Evolutionary conservation across 768 basidiomycete genomes (phyloP), one percentile per base, ranked within the genome.

Genomic region (Sistotremastrum suecicum): DNA sequence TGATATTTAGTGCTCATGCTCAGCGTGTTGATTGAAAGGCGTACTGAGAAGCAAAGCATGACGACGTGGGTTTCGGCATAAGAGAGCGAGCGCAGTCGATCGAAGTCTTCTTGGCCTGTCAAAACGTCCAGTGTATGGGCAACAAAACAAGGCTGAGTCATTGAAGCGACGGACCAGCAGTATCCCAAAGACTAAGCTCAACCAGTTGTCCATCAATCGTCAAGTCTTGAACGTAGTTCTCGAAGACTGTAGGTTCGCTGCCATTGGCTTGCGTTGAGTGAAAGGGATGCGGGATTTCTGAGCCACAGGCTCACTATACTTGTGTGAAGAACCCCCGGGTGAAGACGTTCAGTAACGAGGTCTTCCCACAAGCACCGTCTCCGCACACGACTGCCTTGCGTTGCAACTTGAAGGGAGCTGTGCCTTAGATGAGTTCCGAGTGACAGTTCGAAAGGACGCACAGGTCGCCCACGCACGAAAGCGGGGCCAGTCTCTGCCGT

Each of bases 31-130:
- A 32, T 30, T 33, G 41, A 8, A 35, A 33, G 7, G 66, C 77
- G 47, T 51, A 88, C 89, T 35, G 92, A 94, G 61, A 95, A 97
- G 63, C 94, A 97, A 29, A 97, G 69, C 84, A 97, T 85, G 51
- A 97, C 74, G 48, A 97, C 83, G 64, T 97, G 87, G 1, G 94
- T 95, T 62, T 97, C 94, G 6, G 94, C 86, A 60, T 97, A 98
- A 35, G 85, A 88, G n/a, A 98, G 66, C 7, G 91, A 94, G 41
- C 94, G 75, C 47, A 98, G 66, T 39, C 91, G 71, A 59, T 94
- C 94, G 57, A 98, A 98, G 56, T 94, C 90, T 67, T 94, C 90
- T 63, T 94, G 90, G 38, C 89, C 89, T 90, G 64, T 46, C 49
- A 46, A 51, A 45, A 47, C 31, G 12, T 37, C 48, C 34, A 45